Evolutionary conservation across 805 yeast species (phyloP), one percentile per base, ranked within the genome.

Genomic region (Wickerhamiella qilinensis): DNA sequence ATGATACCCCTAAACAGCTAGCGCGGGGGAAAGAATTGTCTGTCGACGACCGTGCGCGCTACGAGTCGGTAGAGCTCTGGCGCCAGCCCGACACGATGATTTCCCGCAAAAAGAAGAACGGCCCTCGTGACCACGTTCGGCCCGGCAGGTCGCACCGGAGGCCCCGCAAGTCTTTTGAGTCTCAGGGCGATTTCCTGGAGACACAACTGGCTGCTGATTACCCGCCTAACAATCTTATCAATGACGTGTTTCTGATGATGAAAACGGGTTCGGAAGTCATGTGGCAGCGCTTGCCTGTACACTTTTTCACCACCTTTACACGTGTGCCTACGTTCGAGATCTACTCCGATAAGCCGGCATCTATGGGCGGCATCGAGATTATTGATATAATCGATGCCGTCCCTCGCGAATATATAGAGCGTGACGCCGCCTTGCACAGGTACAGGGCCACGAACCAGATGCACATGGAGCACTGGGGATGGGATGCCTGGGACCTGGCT

Each of bases 261-360:
- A 60, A 59, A 39, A 58, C 63, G 1, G 63, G 64, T 8, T 50
- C 52, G 7, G 50, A 56, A 3, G 58, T 51, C 3, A 45, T 53
- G 33, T 55, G 60, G 60, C 37, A 48, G 18, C 55, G 63, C 14
- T 31, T 59, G 34, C 63, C 64, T 7, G 39, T 54, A 14, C 66
- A 62, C 38, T 31, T 57, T 19, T 33, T 46, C 29, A 56, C 63
- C 8, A 55, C 63, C 3, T 41, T 59, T n/a, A 48, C 54, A 2
- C 43, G 51, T 24, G 48, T 56, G 21, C 56, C 54, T 11, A 41
- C 57, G 37, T 55, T 52, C 40, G 57, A 46, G 15, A 30, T 61
- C 9, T 61, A 59, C 44, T 52, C 61, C 15, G 65, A 58, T 42
- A 41, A 47, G 7, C 51, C 53, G 4, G 57, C 50, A 15, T 38